A percentile compares a stretch with the other conserved stretches of the same genome.
These are phyloP conservation scores for Coriaria nepalensis DNA, from an alignment of 306 rosid species.

Conservation along the genomic window DNA sequence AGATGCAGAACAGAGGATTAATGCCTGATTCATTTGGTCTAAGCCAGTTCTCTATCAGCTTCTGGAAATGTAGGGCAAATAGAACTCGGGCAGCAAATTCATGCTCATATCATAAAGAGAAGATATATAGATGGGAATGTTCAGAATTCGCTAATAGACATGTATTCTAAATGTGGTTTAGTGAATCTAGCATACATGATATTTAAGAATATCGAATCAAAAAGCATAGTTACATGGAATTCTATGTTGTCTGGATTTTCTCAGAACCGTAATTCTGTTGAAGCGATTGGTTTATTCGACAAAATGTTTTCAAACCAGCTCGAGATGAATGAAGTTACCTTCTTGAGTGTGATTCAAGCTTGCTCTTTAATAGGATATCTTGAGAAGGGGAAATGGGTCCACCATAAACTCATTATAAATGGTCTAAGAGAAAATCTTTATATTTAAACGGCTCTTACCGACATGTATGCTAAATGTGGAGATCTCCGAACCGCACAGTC, in stretches of 20 bases:
- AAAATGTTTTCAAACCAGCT: conserved; percentile 38
- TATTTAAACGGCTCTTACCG: conserved; percentile 53
- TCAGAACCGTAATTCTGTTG: conserved; percentile 52
- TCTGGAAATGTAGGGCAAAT: conserved; percentile 44
- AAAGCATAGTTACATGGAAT: conserved; percentile 67
- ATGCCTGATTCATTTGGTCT: conserved; percentile 67
- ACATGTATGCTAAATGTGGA: conserved; percentile 88
- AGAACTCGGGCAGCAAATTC: conserved; percentile 62
- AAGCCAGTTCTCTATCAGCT: conserved; percentile 68
- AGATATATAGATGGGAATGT: conserved; percentile 57
- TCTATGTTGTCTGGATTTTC: conserved; percentile 76
- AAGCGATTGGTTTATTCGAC: conserved; percentile 65
- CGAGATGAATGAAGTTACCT: conserved; percentile 53
- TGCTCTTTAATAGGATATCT: conserved; percentile 66
- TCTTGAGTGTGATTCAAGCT: conserved; percentile 79
- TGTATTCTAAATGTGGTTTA: conserved; percentile 81
- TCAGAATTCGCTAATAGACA: conserved; percentile 61
- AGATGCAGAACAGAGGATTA: conserved; percentile 41
- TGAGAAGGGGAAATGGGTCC: conserved; percentile 86
- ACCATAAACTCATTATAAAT: conserved; percentile 50
- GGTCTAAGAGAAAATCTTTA: conserved; percentile 41
- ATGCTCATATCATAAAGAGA: conserved; percentile 53
- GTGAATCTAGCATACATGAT: conserved; percentile 41
- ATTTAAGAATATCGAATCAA: conserved; percentile 28
- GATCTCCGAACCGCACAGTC: conserved; percentile 44